Percentiles rank a stretch among this genome's conserved stretches.
These are phyloP conservation scores for Nannizzia gypsea DNA, from an alignment of 2,329 filamentous ascomycete species.

Conservation along the genomic window DNA sequence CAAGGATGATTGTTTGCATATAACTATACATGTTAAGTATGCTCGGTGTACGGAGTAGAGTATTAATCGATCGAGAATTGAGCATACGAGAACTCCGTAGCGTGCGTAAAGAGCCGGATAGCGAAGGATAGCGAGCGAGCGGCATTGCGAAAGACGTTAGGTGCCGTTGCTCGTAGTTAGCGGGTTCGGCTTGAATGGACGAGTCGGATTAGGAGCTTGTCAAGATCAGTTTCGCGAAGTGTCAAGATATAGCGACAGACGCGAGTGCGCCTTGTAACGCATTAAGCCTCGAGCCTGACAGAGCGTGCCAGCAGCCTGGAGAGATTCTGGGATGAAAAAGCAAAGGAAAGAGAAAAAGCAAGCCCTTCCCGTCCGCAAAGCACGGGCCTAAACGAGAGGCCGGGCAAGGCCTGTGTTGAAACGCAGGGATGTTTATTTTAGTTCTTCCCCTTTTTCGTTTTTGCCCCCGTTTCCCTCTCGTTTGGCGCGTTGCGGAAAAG, in stretches of 20 bases:
- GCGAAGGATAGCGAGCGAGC: not conserved
- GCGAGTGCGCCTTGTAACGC: not conserved
- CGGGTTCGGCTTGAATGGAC: not conserved
- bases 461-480: not conserved
- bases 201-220: not conserved
- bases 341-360: slow-evolving; percentile 3
- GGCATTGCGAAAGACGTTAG: not conserved
- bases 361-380: slow-evolving; percentile 1
- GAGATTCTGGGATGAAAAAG: slow-evolving; percentile 3
- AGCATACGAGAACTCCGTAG: not conserved
- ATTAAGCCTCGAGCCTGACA: not conserved
- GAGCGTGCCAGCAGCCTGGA: not conserved
- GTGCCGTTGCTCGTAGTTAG: not conserved
- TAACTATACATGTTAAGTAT: not conserved
- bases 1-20: slow-evolving; percentile 4
- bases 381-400: slow-evolving; percentile 4
- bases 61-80: not conserved
- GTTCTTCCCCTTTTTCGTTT: not conserved
- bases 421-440: slow-evolving; percentile 1
- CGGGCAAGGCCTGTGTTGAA: slow-evolving; percentile 3
- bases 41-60: not conserved
- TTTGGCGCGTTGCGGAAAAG: not conserved
- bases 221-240: not conserved
- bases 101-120: not conserved
- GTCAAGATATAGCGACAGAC: not conserved